Percentiles rank a stretch among this genome's conserved stretches.
Conservation (phyloP, 2,329 filamentous ascomycete genomes). For the Apiospora arundinis region DNA sequence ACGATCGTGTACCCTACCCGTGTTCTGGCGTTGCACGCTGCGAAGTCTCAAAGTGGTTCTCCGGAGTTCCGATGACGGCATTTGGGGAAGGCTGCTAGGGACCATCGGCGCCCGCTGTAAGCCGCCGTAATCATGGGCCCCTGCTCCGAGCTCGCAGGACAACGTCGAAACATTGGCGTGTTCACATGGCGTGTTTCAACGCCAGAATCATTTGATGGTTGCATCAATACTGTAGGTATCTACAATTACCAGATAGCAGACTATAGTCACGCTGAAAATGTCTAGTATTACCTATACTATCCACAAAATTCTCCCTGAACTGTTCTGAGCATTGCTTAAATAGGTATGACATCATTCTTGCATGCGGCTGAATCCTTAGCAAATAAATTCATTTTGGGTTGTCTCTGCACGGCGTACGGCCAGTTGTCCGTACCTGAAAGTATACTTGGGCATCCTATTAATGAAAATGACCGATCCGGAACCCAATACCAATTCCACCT, state of each 20-base stretch:
- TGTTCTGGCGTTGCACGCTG: constrained; percentile 12
- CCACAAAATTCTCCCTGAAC: not conserved
- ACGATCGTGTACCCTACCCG: constrained; percentile 2
- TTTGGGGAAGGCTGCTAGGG: constrained; percentile 9
- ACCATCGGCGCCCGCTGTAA: constrained; percentile 12
- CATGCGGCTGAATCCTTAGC: constrained; percentile 1
- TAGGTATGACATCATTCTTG: not conserved
- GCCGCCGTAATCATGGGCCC: constrained; percentile 1
- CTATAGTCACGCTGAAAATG: not conserved
- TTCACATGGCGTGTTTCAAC: constrained; percentile 13
- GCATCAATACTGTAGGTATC: too few relatives aligned
- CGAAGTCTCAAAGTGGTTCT: constrained; percentile 3
- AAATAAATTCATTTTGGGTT: not conserved
- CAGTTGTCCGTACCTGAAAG: not conserved
- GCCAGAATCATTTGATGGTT: not conserved
- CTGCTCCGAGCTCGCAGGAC: constrained; percentile 8
- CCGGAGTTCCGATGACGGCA: constrained; percentile 15
- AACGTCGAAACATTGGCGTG: not conserved
- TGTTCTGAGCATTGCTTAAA: not conserved
- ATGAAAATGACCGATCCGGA: not conserved
- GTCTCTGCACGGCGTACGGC: not conserved
- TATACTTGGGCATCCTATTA: not conserved
- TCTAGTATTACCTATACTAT: not conserved
- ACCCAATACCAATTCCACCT: not conserved
- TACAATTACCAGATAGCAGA: not conserved